Conservation (phyloP, 2,329 filamentous ascomycete genomes). For the Aspergillaceae sp. region DNA sequence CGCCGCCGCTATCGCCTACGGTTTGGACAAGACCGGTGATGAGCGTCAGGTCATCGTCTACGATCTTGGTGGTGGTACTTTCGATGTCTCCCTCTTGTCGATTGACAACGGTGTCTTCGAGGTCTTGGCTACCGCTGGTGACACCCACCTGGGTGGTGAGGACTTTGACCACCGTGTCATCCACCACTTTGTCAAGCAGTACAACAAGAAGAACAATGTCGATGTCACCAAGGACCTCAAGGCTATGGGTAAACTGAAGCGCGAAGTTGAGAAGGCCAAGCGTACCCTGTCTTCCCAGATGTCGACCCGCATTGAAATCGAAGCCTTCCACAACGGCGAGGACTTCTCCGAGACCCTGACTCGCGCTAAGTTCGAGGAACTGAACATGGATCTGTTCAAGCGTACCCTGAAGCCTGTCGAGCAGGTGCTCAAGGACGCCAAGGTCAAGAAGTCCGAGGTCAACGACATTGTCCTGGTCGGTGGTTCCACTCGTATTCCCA, state of each 20-base stretch:
- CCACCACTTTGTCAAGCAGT: conserved; percentile 89
- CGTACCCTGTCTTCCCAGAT: conserved; percentile 91
- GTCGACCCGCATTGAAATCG: conserved; percentile 90
- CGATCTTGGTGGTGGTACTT: conserved; percentile 89
- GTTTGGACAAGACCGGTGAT: conserved; percentile 74
- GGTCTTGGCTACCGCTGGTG: conserved; percentile 89
- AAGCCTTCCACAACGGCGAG: conserved; percentile 91
- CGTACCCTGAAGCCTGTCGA: conserved; percentile 98
- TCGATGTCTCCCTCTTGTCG: conserved; percentile 86
- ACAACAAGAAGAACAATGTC: conserved; percentile 96
- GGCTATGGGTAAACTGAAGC: conserved; percentile 99
- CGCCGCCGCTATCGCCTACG: conserved; percentile 89
- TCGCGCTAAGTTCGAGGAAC: conserved; percentile 97
- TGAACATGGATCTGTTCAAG: conserved; percentile 99
- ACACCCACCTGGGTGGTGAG: conserved; percentile 95
- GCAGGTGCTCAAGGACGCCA: conserved; percentile 96
- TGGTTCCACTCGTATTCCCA: conserved; percentile 98
- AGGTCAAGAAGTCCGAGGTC: conserved; percentile 90
- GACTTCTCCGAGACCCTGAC: conserved; percentile 98
- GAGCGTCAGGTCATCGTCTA: conserved; percentile 89
- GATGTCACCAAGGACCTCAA: conserved; percentile 91
- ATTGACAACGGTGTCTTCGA: conserved; percentile 91
- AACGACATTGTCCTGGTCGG: conserved; percentile 96
- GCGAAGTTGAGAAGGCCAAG: conserved; percentile 99
- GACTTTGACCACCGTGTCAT: conserved; percentile 98